A percentile compares a stretch with the other conserved stretches of the same genome.
Evolutionary conservation across 2,329 filamentous ascomycete species (phyloP).

Genomic region (Cladosporium velox): DNA sequence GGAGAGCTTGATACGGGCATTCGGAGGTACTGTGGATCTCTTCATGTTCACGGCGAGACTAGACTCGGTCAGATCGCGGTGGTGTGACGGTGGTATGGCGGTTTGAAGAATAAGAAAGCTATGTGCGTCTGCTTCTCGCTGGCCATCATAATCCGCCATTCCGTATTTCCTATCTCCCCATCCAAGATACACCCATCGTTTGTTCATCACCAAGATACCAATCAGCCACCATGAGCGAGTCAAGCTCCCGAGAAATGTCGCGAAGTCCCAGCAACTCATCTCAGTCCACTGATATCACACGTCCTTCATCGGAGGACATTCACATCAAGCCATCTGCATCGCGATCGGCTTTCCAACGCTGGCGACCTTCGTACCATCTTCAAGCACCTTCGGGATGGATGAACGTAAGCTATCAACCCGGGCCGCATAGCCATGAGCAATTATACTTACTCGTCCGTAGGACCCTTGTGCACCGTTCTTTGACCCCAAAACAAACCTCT

Average conservation of each 20-base stretch:
- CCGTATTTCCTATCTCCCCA: not conserved
- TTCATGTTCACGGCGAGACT: conserved; percentile 2
- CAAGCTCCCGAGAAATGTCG: conserved; percentile 20
- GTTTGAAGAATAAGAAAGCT: conserved; percentile 19
- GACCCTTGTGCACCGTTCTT: conserved; percentile 48
- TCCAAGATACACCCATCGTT: not conserved
- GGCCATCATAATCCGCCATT: not conserved
- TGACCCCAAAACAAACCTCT: conserved; percentile 42
- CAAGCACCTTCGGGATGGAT: conserved; percentile 44
- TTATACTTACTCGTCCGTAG: not conserved
- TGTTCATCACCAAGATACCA: not conserved
- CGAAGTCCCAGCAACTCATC: conserved; percentile 18
- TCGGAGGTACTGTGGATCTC: conserved; percentile 17
- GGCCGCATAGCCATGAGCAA: not conserved
- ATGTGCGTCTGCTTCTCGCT: conserved; percentile 4
- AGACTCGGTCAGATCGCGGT: conserved; percentile 21
- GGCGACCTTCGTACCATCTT: conserved; percentile 40
- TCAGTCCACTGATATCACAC: conserved; percentile 17
- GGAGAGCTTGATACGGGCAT: not conserved
- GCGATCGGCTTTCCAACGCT: conserved; percentile 23
- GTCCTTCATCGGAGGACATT: conserved; percentile 18
- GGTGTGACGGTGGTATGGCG: not conserved
- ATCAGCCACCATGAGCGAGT: conserved; percentile 21
- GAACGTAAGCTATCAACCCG: conserved; percentile 31
- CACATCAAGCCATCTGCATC: not conserved